phyloP scores from a whole-genome alignment of 2,329 filamentous ascomycete species.

The Pestalotiopsis sp. region DNA sequence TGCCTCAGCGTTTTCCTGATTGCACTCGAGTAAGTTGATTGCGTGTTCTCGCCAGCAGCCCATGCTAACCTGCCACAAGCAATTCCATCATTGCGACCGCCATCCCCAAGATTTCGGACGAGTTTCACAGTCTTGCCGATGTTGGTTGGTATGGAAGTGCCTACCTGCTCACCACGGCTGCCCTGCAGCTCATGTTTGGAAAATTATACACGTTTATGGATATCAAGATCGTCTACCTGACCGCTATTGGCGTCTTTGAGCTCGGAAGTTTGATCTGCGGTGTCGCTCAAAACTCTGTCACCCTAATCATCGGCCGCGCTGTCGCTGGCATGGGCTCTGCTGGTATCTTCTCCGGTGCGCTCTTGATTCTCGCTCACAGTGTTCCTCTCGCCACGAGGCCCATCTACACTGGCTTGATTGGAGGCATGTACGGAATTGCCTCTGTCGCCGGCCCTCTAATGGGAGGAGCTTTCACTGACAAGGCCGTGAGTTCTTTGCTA shows the following conservation, averaged over 20 bases:
- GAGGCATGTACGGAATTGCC: slow-evolving; percentile 41
- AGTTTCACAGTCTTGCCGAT: slow-evolving; percentile 41
- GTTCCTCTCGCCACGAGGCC: slow-evolving; percentile 27
- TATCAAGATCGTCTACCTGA: slow-evolving; percentile 37
- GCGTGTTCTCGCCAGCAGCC: background rate
- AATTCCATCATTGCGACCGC: slow-evolving; percentile 40
- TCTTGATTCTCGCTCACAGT: slow-evolving; percentile 34
- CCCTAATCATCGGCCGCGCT: slow-evolving; percentile 29
- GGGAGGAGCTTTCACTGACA: slow-evolving; percentile 32
- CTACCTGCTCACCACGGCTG: slow-evolving; percentile 38
- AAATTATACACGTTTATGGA: slow-evolving; percentile 41
- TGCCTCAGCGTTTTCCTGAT: slow-evolving; percentile 45
- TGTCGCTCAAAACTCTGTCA: slow-evolving; percentile 26
- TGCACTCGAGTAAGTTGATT: slow-evolving; percentile 37
- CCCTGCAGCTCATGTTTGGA: slow-evolving; percentile 36
- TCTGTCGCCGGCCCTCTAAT: slow-evolving; percentile 31
- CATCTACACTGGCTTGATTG: slow-evolving; percentile 23
- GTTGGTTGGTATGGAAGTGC: slow-evolving; percentile 49
- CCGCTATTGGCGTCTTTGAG: slow-evolving; percentile 39
- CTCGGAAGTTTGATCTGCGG: slow-evolving; percentile 39
- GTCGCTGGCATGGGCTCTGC: slow-evolving; percentile 36
- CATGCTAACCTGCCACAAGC: slow-evolving; percentile 12
- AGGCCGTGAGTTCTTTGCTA: slow-evolving; percentile 24
- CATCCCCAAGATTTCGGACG: slow-evolving; percentile 39
- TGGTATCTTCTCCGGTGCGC: slow-evolving; percentile 40